These are phyloP conservation scores for Huntiella abstrusa DNA, from an alignment of 2,329 filamentous ascomycete genomes.

Conservation along the genomic window DNA sequence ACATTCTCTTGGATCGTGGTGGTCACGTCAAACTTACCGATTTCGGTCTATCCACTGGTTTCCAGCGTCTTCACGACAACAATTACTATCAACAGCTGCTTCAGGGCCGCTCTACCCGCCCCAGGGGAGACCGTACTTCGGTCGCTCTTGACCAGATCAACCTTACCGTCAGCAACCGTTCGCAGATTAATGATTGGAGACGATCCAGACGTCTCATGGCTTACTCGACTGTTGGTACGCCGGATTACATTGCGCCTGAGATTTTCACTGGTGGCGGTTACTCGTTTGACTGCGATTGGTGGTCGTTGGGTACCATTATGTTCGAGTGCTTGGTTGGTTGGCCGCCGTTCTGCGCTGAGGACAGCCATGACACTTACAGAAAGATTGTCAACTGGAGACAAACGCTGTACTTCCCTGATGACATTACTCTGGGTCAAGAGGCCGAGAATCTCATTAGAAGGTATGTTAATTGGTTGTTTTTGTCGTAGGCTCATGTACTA, in stretches of 20 bases:
- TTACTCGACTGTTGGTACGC: constrained; percentile 95
- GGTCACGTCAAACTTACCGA: constrained; percentile 68
- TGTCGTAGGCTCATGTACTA: constrained; percentile 2
- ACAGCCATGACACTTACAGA: constrained; percentile 91
- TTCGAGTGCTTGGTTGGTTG: constrained; percentile 70
- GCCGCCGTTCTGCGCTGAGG: constrained; percentile 82
- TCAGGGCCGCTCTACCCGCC: constrained; percentile 29
- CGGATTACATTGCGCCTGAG: constrained; percentile 72
- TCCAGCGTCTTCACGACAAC: constrained; percentile 61
- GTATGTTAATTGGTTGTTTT: constrained; percentile 29
- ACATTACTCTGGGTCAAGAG: constrained; percentile 71
- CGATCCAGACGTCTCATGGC: constrained; percentile 62
- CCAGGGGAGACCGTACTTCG: constrained; percentile 59
- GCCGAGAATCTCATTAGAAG: constrained; percentile 85
- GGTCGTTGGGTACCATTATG: constrained; percentile 70
- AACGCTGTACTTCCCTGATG: constrained; percentile 88
- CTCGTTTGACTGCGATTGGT: constrained; percentile 65
- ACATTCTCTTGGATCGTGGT: constrained; percentile 57
- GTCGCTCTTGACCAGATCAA: constrained; percentile 97
- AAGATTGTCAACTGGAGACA: constrained; percentile 99
- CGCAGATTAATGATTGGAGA: constrained; percentile 75
- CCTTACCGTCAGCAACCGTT: constrained; percentile 89
- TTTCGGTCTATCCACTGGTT: constrained; percentile 63
- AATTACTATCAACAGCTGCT: constrained; percentile 62
- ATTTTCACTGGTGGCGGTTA: constrained; percentile 55